Base-by-base conservation (phyloP, 345 rosid species). In the Salix udensis region DNA sequence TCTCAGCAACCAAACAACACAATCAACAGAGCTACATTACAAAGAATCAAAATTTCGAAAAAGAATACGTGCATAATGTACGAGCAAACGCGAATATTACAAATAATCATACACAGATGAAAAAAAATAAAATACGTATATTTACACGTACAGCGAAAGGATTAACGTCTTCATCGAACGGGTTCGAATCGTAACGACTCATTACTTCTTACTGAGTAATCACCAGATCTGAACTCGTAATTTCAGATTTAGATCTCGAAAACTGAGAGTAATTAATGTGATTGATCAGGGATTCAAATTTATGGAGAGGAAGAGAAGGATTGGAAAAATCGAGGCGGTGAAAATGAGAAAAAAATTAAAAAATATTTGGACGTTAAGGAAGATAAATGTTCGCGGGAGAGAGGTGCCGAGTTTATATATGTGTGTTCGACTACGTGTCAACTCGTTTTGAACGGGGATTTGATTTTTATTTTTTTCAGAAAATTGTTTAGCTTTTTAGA, bases 121-220 rank as follows among this genome's bases (percentile, higher is more conserved):
- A 30, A 69, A 60, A 31, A 42, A 44, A 36, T 9, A 21, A 12
- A n/a, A n/a, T n/a, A 55, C 28, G 62, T 9, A 58, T 58, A 58
- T 23, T 58, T n/a, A 24, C 28, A 50, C 87, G 80, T 86, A 96
- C 99, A 86, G 98, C 90, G 79, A 94, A 96, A 75, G 98, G 97
- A 86, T 94, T 96, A 78, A 89, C 89, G 62, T 91, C 93, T 31
- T 90, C 99, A 34, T 86, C 98, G 84, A 92, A 94, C 10, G 97
- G 90, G 81, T 86, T 96, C 68, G 94, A 70, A 80, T 91, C 91
- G 83, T 81, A 82, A 73, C 86, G 93, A 79, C 88, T 90, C 99
- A 94, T 93, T 70, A 40, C 13, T 40, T 10, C 11, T 8, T 21
- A 70, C 84, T 76, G 69, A 52, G 75, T 79, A 86, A 30, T 64